These are phyloP conservation scores for Cystoisospora suis DNA, from an alignment of 169 alveolate genomes.

Conservation along the genomic window DNA sequence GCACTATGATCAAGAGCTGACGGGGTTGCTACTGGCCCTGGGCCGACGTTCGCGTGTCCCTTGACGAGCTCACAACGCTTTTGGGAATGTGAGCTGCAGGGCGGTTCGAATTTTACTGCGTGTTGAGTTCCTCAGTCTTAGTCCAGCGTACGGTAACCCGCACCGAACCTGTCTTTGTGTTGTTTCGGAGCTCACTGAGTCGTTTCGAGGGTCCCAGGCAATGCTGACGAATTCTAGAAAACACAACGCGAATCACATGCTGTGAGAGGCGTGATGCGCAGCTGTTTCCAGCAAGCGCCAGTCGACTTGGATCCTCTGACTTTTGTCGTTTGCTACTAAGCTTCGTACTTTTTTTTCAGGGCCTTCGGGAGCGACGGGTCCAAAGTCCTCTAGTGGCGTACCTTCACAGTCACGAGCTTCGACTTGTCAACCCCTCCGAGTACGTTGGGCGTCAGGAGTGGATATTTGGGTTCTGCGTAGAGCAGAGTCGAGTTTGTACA, in stretches of 20 bases:
- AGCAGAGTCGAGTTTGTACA: background rate
- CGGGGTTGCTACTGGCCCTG: too few relatives aligned
- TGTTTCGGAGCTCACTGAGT: background rate
- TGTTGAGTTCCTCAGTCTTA: too few relatives aligned
- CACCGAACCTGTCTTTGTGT: background rate
- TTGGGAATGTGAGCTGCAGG: too few relatives aligned
- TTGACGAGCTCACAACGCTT: too few relatives aligned
- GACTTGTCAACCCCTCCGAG: background rate
- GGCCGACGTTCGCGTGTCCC: too few relatives aligned
- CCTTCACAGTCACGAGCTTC: background rate
- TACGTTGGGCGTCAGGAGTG: background rate
- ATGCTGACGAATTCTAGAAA: background rate
- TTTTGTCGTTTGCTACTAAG: background rate
- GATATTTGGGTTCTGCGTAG: background rate
- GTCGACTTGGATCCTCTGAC: background rate
- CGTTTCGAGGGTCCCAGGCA: background rate
- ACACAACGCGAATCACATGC: background rate
- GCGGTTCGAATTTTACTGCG: too few relatives aligned
- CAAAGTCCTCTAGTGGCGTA: background rate
- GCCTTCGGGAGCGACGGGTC: background rate
- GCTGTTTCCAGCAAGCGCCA: background rate
- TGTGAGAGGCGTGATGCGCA: background rate
- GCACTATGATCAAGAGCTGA: too few relatives aligned
- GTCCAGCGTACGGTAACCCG: background rate
- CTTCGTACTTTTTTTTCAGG: background rate